Conservation (phyloP, 2,329 filamentous ascomycete species). For the Aureobasidium leucospermi region DNA sequence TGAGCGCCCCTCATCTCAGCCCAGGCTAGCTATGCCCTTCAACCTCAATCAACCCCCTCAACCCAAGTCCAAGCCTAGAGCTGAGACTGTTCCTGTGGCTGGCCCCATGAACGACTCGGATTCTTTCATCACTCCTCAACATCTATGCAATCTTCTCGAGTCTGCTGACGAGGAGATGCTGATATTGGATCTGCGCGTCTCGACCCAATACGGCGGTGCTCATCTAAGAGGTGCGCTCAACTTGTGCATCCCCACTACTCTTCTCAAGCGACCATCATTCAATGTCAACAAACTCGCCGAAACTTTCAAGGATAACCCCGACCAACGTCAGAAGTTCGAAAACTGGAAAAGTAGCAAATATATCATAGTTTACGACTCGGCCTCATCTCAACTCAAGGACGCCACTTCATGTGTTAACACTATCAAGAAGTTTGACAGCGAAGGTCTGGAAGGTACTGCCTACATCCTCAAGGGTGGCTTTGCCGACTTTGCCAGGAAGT, state of each 20-base stretch:
- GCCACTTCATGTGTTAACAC: slow-evolving; percentile 75
- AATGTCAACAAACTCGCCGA: slow-evolving; percentile 80
- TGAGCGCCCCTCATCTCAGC: background rate
- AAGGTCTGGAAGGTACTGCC: slow-evolving; percentile 68
- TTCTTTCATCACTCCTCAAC: slow-evolving; percentile 41
- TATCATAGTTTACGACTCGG: slow-evolving; percentile 82
- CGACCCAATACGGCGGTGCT: slow-evolving; percentile 69
- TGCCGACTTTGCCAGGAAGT: slow-evolving; percentile 60
- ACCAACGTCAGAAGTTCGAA: slow-evolving; percentile 65
- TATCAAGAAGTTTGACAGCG: slow-evolving; percentile 82
- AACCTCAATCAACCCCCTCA: slow-evolving; percentile 16
- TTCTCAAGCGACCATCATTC: slow-evolving; percentile 85
- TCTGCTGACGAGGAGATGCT: slow-evolving; percentile 50
- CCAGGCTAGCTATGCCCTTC: slow-evolving; percentile 14
- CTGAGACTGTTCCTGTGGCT: slow-evolving; percentile 39
- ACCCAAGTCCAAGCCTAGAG: slow-evolving; percentile 27
- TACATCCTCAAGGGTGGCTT: slow-evolving; percentile 81
- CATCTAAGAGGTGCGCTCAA: slow-evolving; percentile 78
- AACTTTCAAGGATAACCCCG: slow-evolving; percentile 64
- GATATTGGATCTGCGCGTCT: slow-evolving; percentile 78
- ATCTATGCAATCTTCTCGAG: slow-evolving; percentile 42
- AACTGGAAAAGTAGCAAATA: slow-evolving; percentile 66
- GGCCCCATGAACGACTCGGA: slow-evolving; percentile 24
- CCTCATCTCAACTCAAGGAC: slow-evolving; percentile 71
- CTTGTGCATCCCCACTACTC: slow-evolving; percentile 87